Base-by-base conservation (phyloP, 805 yeast genomes). In the Clavispora asparagi region DNA sequence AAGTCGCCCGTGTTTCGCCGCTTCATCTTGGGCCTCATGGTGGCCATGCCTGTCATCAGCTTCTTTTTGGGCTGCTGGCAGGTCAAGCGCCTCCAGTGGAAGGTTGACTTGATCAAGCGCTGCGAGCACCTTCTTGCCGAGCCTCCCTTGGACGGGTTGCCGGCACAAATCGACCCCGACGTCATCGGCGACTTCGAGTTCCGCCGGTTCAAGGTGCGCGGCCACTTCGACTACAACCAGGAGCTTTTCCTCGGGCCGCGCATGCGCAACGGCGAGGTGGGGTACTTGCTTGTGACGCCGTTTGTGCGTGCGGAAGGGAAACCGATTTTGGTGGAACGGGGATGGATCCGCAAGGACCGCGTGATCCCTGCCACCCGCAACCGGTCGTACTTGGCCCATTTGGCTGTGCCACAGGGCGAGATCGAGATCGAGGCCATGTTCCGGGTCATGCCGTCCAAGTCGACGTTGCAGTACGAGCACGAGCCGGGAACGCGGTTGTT, bases 21-120 rank as follows among this genome's bases (percentile, higher is more conserved):
- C 53, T 56, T 67, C 44, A 56, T 79, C 16, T 55, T 79, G 38
- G 75, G 82, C 27, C 57, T 76, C 58, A 56, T 71, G 81, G 47
- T 68, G 50, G 79, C 92, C 17, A 92, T 95, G 84, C 99, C 99
- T 0, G 74, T 90, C 1, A 75, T 90, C 2, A 81, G 96, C 10
- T 87, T 92, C 61, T 83, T 82, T 40, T 69, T 94, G 39, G 99
- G 98, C 1, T 78, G 90, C 46, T 94, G 99, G 99, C 99, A 94
- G 68, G 81, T 87, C 40, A 73, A 79, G 56, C 74, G 99, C 53
- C 68, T 94, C 42, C 74, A 79, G 49, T 94, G 99, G 99, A 94
- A 94, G 63, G 85, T 82, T 23, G 79, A 83, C 50, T 73, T 94
- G 50, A 85, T 94, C 50, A 84, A 95, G 3, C 77, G 78, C 17